These are phyloP conservation scores for Rhizophora mangle DNA, from an alignment of 345 rosid genomes.

Conservation along the genomic window DNA sequence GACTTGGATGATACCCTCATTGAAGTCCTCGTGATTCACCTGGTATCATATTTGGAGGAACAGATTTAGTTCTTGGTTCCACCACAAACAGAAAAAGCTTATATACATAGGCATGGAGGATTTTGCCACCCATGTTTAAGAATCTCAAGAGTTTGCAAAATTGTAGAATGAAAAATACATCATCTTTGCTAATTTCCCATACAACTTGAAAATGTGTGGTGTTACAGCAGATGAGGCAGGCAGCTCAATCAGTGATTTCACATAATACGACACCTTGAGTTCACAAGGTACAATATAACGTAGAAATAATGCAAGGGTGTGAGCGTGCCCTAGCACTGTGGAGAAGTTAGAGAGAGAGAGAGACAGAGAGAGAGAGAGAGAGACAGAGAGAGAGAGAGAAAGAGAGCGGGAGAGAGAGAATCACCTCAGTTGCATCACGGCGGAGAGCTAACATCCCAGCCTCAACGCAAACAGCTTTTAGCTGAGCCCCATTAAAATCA, in stretches of 20 bases:
- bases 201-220: background rate
- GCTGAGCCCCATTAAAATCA: constrained; percentile 97
- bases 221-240: background rate
- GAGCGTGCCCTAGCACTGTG: no score
- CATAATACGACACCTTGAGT: background rate
- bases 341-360: no score
- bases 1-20: constrained; percentile 98
- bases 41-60: constrained; percentile 26
- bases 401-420: constrained; percentile 3
- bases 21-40: constrained; percentile 99
- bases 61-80: background rate
- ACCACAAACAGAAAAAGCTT: background rate
- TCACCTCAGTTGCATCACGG: constrained; percentile 96
- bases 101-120: background rate
- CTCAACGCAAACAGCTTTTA: constrained; percentile 98
- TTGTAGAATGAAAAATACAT: background rate
- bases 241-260: background rate
- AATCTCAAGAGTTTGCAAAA: background rate
- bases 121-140: background rate
- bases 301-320: background rate
- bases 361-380: background rate
- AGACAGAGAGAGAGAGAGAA: no score
- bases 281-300: background rate
- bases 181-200: background rate
- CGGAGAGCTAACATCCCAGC: constrained; percentile 99